Conservation (phyloP, 352 stramenopile species). For the Globisporangium middletonii region DNA sequence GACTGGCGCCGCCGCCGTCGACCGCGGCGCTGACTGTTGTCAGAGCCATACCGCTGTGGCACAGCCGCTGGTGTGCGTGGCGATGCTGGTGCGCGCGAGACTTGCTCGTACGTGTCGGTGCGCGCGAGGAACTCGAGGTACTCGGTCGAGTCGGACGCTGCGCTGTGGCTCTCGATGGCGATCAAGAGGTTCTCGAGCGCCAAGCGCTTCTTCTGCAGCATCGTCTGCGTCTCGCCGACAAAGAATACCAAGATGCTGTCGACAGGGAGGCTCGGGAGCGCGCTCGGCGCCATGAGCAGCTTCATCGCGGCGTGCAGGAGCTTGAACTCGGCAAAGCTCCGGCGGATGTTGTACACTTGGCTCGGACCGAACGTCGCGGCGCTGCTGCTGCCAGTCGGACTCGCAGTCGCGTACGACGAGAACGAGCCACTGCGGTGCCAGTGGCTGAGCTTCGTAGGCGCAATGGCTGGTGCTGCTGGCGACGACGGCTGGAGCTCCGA, state of each 20-base stretch:
- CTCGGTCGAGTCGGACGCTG: constrained; percentile 44
- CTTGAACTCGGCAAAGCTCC: constrained; percentile 66
- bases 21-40: background rate
- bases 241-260: constrained; percentile 65
- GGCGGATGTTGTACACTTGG: constrained; percentile 53
- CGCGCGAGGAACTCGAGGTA: constrained; percentile 67
- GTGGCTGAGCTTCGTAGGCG: background rate
- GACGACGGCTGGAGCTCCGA: too few relatives aligned
- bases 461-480: background rate
- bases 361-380: constrained; percentile 3
- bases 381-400: constrained; percentile 1
- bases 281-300: constrained; percentile 28
- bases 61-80: constrained; percentile 11
- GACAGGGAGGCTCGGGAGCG: constrained; percentile 38
- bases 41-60: background rate
- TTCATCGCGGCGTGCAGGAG: constrained; percentile 46
- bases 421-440: constrained; percentile 11
- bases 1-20: constrained; percentile 2
- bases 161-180: constrained; percentile 50
- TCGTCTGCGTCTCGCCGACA: constrained; percentile 55
- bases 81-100: constrained; percentile 22
- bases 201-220: constrained; percentile 61
- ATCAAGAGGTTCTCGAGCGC: constrained; percentile 53
- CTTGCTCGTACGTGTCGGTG: constrained; percentile 48
- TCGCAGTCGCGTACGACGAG: constrained; percentile 8